These are phyloP conservation scores for Cladophialophora exuberans DNA, from an alignment of 2,329 filamentous ascomycete genomes.

Conservation along the genomic window DNA sequence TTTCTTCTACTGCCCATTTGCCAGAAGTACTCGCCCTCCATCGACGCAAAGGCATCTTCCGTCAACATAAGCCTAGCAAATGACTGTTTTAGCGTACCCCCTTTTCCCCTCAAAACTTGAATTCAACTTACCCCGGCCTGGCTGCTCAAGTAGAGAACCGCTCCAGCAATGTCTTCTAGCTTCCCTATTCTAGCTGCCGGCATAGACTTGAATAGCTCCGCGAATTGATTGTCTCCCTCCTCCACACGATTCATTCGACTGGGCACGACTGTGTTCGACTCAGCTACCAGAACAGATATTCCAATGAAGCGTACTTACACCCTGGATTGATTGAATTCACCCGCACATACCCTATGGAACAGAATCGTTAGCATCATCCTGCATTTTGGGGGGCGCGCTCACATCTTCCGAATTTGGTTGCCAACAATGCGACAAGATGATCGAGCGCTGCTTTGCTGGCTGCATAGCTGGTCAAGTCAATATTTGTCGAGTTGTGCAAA, in stretches of 20 bases:
- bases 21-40: slow-evolving; percentile 45
- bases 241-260: slow-evolving; percentile 51
- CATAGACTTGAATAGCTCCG: slow-evolving; percentile 45
- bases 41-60: slow-evolving; percentile 46
- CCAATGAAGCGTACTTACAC: slow-evolving; percentile 38
- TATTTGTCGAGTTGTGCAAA: slow-evolving; percentile 57
- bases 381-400: neutral
- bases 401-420: slow-evolving; percentile 49
- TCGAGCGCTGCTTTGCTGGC: slow-evolving; percentile 57
- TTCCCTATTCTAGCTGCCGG: slow-evolving; percentile 45
- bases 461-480: slow-evolving; percentile 57
- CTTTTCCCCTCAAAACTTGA: neutral
- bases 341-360: slow-evolving; percentile 44
- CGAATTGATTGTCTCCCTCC: slow-evolving; percentile 46
- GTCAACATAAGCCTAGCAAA: slow-evolving; percentile 44
- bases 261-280: slow-evolving; percentile 42
- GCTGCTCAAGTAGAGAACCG: slow-evolving; percentile 47
- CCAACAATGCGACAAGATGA: slow-evolving; percentile 54
- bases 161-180: slow-evolving; percentile 48
- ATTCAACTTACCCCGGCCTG: slow-evolving; percentile 45
- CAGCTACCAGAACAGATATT: slow-evolving; percentile 5
- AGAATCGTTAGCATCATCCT: neutral
- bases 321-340: slow-evolving; percentile 52
- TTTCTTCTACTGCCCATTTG: slow-evolving; percentile 43
- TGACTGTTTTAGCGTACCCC: neutral